phyloP scores from a whole-genome alignment of 2,329 filamentous ascomycete genomes.

The Elsinoe fawcettii region DNA sequence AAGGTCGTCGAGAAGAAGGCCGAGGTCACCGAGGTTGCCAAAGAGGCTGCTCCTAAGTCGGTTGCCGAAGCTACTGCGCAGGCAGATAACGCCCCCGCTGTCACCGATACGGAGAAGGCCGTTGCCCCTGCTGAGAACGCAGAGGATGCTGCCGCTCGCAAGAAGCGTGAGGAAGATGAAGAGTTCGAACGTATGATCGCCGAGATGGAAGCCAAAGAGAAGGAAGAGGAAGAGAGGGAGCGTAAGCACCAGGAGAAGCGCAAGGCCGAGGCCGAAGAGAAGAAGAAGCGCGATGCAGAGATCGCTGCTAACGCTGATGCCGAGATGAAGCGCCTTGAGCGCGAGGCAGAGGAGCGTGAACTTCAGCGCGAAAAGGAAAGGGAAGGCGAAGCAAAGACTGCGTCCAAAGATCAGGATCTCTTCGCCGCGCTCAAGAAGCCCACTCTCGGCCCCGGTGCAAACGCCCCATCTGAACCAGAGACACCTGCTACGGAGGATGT shows the following conservation, averaged over 20 bases:
- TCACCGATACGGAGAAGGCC: conserved; percentile 24
- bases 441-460: conserved; percentile 40
- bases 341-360: conserved; percentile 43
- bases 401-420: conserved; percentile 36
- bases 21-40: conserved; percentile 31
- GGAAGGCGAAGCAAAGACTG: conserved; percentile 21
- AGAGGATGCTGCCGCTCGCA: conserved; percentile 26
- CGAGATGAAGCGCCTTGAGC: conserved; percentile 41
- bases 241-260: conserved; percentile 68
- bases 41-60: conserved; percentile 39
- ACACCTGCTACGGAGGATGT: conserved; percentile 15
- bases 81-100: conserved; percentile 26
- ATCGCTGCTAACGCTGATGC: conserved; percentile 48
- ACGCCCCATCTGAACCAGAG: conserved; percentile 20
- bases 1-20: conserved; percentile 29
- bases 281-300: conserved; percentile 45
- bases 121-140: conserved; percentile 22
- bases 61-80: conserved; percentile 44
- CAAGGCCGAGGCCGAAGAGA: conserved; percentile 47
- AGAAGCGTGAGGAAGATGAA: conserved; percentile 36
- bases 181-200: conserved; percentile 52
- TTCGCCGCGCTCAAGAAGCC: conserved; percentile 45
- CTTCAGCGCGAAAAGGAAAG: conserved; percentile 35
- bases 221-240: conserved; percentile 54
- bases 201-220: conserved; percentile 47